Evolutionary conservation across 192 early-diverging fungal species (phyloP).

Genomic region (Chytriomyces hyalinus): DNA sequence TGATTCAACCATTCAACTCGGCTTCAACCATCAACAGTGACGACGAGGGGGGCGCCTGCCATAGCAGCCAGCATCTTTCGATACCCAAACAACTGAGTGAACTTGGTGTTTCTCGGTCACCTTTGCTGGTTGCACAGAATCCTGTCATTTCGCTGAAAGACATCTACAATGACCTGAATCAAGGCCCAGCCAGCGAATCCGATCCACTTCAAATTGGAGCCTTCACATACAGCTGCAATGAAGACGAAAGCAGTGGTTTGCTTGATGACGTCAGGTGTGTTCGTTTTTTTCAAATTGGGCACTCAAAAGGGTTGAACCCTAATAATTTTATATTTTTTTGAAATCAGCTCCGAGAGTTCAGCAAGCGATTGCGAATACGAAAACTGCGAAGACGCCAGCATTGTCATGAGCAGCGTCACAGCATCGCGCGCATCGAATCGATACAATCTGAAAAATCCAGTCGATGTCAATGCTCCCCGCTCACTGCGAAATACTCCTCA

Average conservation of each 20-base stretch:
- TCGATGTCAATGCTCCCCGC: background rate
- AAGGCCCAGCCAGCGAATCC: background rate
- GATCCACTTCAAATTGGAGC: background rate
- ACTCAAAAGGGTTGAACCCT: background rate
- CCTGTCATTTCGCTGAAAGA: conserved; percentile 23
- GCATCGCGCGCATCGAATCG: conserved; percentile 7
- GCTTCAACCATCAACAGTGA: background rate
- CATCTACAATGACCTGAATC: conserved; percentile 15
- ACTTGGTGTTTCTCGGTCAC: background rate
- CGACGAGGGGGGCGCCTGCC: background rate
- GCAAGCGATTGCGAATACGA: conserved; percentile 7
- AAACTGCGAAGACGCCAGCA: conserved; percentile 5
- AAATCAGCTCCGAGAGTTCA: background rate
- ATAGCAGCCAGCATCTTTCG: background rate
- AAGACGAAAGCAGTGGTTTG: background rate
- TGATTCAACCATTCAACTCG: background rate
- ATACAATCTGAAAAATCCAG: background rate
- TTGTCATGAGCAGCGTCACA: background rate
- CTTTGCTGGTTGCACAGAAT: background rate
- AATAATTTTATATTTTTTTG: too few species aligned
- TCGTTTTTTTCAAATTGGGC: background rate
- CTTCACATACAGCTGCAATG: background rate
- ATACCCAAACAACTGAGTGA: too few species aligned
- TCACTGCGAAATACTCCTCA: background rate
- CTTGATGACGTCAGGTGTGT: background rate